Conservation (phyloP, 371 early-diverging fungal genomes). For the Phascolomyces articulosus region DNA sequence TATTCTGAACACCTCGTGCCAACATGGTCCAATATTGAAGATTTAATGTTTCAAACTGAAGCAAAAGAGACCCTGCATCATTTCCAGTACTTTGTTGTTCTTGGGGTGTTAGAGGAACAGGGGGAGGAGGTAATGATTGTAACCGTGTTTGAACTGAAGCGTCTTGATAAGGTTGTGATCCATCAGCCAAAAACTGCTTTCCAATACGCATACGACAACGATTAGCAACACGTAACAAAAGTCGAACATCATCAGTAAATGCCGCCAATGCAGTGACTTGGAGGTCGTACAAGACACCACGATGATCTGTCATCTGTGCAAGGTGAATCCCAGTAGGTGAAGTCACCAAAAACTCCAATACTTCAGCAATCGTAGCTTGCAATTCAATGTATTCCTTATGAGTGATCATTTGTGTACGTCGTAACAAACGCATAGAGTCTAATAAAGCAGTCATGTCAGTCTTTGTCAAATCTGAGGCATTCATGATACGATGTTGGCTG, state of each 20-base stretch:
- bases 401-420: conserved; percentile 56
- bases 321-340: conserved; percentile 63
- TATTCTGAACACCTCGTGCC: conserved; percentile 50
- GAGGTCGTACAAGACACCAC: conserved; percentile 66
- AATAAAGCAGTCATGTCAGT: conserved; percentile 56
- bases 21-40: conserved; percentile 57
- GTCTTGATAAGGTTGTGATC: conserved; percentile 47
- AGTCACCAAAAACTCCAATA: conserved; percentile 62
- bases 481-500: conserved; percentile 35
- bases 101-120: no score
- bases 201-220: conserved; percentile 67
- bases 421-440: conserved; percentile 60
- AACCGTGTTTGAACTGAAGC: conserved; percentile 18
- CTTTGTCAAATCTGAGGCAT: conserved; percentile 46
- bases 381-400: conserved; percentile 70
- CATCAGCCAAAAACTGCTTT: conserved; percentile 44
- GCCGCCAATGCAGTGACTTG: conserved; percentile 66
- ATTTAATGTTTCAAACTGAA: conserved; percentile 47
- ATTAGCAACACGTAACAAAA: conserved; percentile 64
- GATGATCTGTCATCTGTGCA: conserved; percentile 66
- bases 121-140: conserved; percentile 3
- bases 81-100: no score
- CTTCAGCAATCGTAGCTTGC: conserved; percentile 56
- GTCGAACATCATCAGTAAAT: conserved; percentile 64
- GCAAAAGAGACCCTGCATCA: conserved; percentile 4